Percentiles rank a stretch among this genome's conserved stretches.
phyloP scores from a whole-genome alignment of 1,139 yeast species.

The Nakaseomyces kungkrabaensis region DNA sequence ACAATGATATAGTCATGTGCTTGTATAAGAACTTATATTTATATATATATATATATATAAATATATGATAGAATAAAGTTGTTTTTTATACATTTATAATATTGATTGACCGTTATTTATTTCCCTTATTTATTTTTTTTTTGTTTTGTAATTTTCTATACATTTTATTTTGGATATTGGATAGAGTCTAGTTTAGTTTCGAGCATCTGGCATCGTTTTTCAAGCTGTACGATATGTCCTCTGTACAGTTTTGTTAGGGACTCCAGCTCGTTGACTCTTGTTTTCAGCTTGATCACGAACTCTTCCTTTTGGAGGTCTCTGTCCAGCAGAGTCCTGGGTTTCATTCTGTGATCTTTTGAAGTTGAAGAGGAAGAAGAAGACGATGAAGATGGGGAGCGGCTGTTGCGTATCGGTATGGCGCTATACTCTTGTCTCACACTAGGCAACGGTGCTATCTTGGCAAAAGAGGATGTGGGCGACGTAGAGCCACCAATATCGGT shows the following conservation, averaged over 20 bases:
- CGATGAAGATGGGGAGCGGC: neutral
- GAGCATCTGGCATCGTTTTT: constrained; percentile 28
- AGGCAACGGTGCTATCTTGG: neutral
- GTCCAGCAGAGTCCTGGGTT: constrained; percentile 3
- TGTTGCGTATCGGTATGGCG: neutral
- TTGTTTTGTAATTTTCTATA: neutral
- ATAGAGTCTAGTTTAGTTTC: constrained; percentile 11
- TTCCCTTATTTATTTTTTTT: neutral
- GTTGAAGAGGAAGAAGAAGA: neutral
- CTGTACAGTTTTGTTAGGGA: constrained; percentile 81
- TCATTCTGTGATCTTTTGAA: neutral
- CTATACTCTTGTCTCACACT: neutral
- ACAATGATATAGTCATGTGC: no score
- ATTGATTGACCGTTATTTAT: no score
- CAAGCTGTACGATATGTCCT: constrained; percentile 72
- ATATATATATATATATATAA: no score
- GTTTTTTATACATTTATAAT: no score
- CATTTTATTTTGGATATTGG: neutral
- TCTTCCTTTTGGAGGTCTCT: constrained; percentile 27
- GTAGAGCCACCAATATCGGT: neutral
- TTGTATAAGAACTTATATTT: no score
- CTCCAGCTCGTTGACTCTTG: constrained; percentile 80
- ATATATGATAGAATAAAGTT: no score
- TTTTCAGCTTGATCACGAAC: constrained; percentile 49
- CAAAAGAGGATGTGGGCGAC: neutral